These are phyloP conservation scores for Sporothrix dimorphospora DNA, from an alignment of 2,329 filamentous ascomycete genomes.

Conservation along the genomic window DNA sequence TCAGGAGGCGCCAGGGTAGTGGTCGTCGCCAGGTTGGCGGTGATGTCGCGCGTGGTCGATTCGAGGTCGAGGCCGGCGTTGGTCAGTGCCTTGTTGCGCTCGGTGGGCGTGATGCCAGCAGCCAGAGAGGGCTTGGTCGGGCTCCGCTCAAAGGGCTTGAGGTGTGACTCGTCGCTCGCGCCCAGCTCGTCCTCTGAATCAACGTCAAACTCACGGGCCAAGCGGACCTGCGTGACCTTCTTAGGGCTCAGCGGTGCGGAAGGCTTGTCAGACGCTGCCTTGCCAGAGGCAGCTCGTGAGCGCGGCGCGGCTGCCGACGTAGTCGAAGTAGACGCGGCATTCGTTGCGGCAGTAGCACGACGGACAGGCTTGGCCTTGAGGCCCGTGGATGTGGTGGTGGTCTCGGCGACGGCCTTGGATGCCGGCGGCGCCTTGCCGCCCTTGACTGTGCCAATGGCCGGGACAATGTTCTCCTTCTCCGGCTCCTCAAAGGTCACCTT, in stretches of 20 bases:
- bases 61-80: constrained; percentile 25
- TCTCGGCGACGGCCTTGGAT: constrained; percentile 41
- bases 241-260: constrained; percentile 63
- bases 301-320: not conserved
- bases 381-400: constrained; percentile 36
- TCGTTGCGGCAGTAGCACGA: constrained; percentile 32
- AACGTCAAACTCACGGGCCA: constrained; percentile 47
- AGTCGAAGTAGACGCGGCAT: constrained; percentile 28
- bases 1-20: constrained; percentile 39
- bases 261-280: constrained; percentile 35
- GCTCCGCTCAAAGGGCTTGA: constrained; percentile 58
- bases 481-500: constrained; percentile 66
- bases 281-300: constrained; percentile 33
- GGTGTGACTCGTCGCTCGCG: constrained; percentile 53
- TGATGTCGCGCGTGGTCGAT: constrained; percentile 28
- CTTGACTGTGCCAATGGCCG: constrained; percentile 41
- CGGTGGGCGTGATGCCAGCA: constrained; percentile 40
- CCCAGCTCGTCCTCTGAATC: constrained; percentile 65
- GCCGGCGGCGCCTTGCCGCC: not conserved
- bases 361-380: constrained; percentile 41
- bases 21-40: constrained; percentile 33
- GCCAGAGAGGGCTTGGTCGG: constrained; percentile 54
- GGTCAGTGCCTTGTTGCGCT: constrained; percentile 21
- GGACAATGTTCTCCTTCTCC: constrained; percentile 65
- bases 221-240: constrained; percentile 63